Conservation (phyloP, 108 stramenopile genomes). For the Conticribra guillardii region DNA sequence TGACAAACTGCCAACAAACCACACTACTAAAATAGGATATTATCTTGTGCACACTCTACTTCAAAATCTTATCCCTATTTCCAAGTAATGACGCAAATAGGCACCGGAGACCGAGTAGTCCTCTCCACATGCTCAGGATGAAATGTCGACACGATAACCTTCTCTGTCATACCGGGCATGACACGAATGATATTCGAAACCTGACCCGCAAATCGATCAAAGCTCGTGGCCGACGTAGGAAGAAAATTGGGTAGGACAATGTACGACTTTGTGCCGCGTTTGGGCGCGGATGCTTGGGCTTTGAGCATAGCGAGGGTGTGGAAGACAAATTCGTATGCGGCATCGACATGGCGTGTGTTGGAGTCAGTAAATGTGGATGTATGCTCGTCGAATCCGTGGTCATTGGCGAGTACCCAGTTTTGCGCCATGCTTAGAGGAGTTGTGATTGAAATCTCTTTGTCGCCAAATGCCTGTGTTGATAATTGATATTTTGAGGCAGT, state of each 20-base stretch:
- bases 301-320: constrained; percentile 76
- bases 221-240: constrained; percentile 68
- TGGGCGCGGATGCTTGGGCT: constrained; percentile 9
- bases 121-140: constrained; percentile 79
- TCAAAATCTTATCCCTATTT: no score
- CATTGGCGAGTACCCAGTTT: constrained; percentile 72
- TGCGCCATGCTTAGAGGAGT: constrained; percentile 68
- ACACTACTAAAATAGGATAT: no score
- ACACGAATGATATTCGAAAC: constrained; percentile 54
- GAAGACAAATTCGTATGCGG: constrained; percentile 84
- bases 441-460: constrained; percentile 54
- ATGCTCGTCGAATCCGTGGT: constrained; percentile 43
- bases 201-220: constrained; percentile 72
- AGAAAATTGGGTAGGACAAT: constrained; percentile 77
- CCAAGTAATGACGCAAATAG: constrained; percentile 75
- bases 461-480: constrained; percentile 40
- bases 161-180: constrained; percentile 53
- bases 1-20: no score
- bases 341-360: constrained; percentile 69
- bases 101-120: constrained; percentile 62
- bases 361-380: constrained; percentile 66
- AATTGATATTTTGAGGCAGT: neutral
- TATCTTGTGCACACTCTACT: no score
- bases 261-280: constrained; percentile 60
- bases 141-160: constrained; percentile 59